Conservation (phyloP, 768 basidiomycete species). For the Mycena rosella region DNA sequence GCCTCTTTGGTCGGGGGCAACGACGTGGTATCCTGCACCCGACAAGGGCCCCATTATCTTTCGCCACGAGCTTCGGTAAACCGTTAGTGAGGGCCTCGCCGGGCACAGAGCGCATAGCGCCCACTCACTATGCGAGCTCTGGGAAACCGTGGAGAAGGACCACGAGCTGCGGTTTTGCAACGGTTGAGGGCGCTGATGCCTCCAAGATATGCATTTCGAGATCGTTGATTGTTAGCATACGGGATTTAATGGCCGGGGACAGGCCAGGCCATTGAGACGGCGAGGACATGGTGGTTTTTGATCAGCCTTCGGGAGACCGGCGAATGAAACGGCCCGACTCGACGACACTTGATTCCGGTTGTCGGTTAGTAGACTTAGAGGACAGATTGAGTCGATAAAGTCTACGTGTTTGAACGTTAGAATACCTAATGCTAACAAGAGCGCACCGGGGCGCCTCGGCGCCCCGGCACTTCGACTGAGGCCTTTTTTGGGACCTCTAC, state of each 20-base stretch:
- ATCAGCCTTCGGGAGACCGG: too few relatives aligned
- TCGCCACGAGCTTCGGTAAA: constrained; percentile 61
- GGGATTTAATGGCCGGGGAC: constrained; percentile 43
- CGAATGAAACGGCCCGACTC: too few relatives aligned
- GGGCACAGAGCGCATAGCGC: too few relatives aligned
- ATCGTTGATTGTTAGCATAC: constrained; percentile 58
- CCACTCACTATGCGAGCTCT: constrained; percentile 63
- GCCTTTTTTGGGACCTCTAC: too few relatives aligned
- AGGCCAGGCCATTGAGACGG: constrained; percentile 21
- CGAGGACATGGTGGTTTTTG: constrained; percentile 12
- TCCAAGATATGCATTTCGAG: constrained; percentile 68
- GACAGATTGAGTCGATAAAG: too few relatives aligned
- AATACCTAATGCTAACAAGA: too few relatives aligned
- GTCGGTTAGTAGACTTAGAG: too few relatives aligned
- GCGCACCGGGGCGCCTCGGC: too few relatives aligned
- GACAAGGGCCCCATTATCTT: constrained; percentile 67
- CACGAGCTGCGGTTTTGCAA: constrained; percentile 55
- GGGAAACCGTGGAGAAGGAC: constrained; percentile 77
- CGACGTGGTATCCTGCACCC: constrained; percentile 66
- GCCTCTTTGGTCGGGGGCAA: constrained; percentile 73
- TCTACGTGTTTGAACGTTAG: too few relatives aligned
- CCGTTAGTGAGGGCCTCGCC: not conserved
- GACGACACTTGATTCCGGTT: too few relatives aligned
- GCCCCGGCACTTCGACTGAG: too few relatives aligned
- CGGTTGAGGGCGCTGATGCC: constrained; percentile 40